These are phyloP conservation scores for Sporothrix mexicana DNA, from an alignment of 2,329 filamentous ascomycete species.

Conservation along the genomic window DNA sequence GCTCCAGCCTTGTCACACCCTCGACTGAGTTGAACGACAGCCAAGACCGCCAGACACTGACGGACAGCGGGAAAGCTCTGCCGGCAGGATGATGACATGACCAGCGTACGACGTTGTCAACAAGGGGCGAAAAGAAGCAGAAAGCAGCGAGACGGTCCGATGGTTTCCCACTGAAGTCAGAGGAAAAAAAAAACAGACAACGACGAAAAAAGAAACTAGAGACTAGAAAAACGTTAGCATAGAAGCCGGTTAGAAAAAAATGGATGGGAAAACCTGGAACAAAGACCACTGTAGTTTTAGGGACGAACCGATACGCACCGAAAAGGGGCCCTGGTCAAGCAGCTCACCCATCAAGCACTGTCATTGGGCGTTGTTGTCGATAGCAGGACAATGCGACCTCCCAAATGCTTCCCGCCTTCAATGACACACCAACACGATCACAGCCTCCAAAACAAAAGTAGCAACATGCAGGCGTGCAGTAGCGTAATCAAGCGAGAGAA, in stretches of 20 bases:
- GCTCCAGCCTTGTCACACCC: slow-evolving; percentile 3
- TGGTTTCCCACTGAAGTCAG: slow-evolving; percentile 9
- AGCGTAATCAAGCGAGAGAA: not conserved
- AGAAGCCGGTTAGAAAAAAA: not conserved
- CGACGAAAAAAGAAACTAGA: not conserved
- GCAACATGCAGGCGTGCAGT: slow-evolving; percentile 20
- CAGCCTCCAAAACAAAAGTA: not conserved
- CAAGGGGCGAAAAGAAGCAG: not conserved
- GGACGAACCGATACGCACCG: slow-evolving; percentile 20
- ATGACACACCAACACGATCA: not conserved
- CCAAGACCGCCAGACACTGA: slow-evolving; percentile 1
- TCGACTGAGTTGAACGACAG: not conserved
- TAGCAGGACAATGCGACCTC: not conserved
- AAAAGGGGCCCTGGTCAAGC: not conserved
- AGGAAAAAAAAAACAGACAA: not conserved
- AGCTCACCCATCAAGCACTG: slow-evolving; percentile 9
- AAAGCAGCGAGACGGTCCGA: not conserved
- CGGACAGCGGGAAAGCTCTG: not conserved
- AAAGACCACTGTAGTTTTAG: not conserved
- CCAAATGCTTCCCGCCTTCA: not conserved
- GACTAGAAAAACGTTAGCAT: not conserved
- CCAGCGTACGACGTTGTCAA: not conserved
- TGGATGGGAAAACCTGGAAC: not conserved
- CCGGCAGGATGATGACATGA: not conserved
- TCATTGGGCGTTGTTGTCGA: slow-evolving; percentile 2